These are phyloP conservation scores for Rubroshorea leprosula DNA, from an alignment of 345 rosid genomes.

Conservation along the genomic window DNA sequence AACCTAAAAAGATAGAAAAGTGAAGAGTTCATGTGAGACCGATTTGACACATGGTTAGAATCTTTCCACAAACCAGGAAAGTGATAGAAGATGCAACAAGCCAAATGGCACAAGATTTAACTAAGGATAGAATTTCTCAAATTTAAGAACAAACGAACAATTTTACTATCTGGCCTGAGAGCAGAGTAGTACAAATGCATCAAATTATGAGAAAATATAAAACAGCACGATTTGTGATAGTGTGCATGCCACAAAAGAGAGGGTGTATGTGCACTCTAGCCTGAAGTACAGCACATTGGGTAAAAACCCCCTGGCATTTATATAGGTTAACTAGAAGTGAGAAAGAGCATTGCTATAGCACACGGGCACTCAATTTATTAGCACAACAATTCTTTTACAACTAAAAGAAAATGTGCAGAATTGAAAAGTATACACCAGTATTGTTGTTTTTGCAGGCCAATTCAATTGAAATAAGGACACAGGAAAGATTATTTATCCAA, in stretches of 20 bases:
- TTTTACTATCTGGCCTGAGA: background rate
- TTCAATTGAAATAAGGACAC: background rate
- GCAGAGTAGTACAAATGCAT: background rate
- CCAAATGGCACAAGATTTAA: background rate
- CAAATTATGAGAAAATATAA: background rate
- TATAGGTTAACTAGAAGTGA: too few relatives aligned
- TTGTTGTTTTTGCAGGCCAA: background rate
- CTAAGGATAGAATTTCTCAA: background rate
- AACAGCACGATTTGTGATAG: background rate
- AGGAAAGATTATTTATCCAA: background rate
- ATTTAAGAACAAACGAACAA: background rate
- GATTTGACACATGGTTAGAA: background rate
- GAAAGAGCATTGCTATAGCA: too few relatives aligned
- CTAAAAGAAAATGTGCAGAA: background rate
- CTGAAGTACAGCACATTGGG: background rate
- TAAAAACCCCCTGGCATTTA: too few relatives aligned
- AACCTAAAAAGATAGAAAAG: slow-evolving; percentile 46
- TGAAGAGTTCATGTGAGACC: background rate
- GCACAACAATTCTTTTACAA: background rate
- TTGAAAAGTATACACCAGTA: background rate
- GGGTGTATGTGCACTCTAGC: background rate
- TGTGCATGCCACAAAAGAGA: background rate
- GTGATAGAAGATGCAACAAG: background rate
- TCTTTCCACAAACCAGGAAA: background rate
- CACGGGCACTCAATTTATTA: too few relatives aligned